phyloP scores from a whole-genome alignment of 371 early-diverging fungal genomes.

The Syncephalastrum contaminatum region DNA sequence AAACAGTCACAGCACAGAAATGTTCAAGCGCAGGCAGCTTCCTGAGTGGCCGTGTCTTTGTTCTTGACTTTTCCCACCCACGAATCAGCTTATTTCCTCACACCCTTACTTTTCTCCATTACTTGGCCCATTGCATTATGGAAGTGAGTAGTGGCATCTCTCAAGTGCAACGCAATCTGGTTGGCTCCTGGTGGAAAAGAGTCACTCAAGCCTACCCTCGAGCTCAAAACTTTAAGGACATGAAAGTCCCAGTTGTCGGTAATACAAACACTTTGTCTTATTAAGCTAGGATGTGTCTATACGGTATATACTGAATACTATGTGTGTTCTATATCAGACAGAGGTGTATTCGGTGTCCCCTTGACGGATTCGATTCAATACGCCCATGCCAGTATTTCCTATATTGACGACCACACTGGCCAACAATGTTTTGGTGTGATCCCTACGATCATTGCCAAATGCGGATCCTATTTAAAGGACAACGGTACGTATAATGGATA shows the following conservation, averaged over 20 bases:
- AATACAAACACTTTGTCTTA: slow-evolving; percentile 3
- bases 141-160: too few relatives aligned
- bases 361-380: slow-evolving; percentile 27
- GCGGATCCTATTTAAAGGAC: slow-evolving; percentile 49
- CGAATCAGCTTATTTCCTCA: too few relatives aligned
- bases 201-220: slow-evolving; percentile 33
- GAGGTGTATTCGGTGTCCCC: slow-evolving; percentile 29
- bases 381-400: slow-evolving; percentile 26
- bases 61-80: too few relatives aligned
- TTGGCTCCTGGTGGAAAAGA: slow-evolving; percentile 33
- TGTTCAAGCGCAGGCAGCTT: too few relatives aligned
- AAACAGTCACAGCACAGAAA: too few relatives aligned
- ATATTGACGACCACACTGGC: slow-evolving; percentile 24
- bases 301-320: neutral
- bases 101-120: too few relatives aligned
- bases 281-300: neutral
- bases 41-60: too few relatives aligned
- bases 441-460: slow-evolving; percentile 52
- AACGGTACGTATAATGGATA: slow-evolving; percentile 26
- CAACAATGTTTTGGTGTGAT: slow-evolving; percentile 36
- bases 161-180: too few relatives aligned
- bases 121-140: too few relatives aligned
- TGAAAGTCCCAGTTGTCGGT: slow-evolving; percentile 35
- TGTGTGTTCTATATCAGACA: too few relatives aligned
- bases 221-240: slow-evolving; percentile 29